Base-by-base conservation (phyloP, 164 flowering plant genomes). In the Chimonanthus salicifolius region DNA sequence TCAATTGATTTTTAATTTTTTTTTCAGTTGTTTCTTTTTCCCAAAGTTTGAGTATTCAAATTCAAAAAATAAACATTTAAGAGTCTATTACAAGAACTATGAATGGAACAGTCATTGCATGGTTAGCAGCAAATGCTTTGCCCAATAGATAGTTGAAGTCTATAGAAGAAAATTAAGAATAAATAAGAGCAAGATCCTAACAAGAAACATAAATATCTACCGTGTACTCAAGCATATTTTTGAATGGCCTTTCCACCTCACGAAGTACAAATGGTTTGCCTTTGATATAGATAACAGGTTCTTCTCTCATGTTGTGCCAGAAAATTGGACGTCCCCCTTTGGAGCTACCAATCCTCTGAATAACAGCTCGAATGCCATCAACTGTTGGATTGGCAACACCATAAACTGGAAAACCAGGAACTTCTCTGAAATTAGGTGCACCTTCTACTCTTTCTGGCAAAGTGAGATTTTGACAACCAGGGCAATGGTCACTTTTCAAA, bases 341-440 rank as follows among this genome's bases (percentile, higher is more conserved):
- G n/a, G n/a, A n/a, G n/a, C n/a, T n/a, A n/a, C n/a, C n/a, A n/a
- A n/a, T n/a, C n/a, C n/a, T n/a, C n/a, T n/a, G n/a, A n/a, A n/a
- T n/a, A n/a, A n/a, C n/a, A n/a, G n/a, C n/a, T n/a, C n/a, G n/a
- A n/a, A n/a, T n/a, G n/a, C 98, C 98, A 82, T 92, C 94, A 72
- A 91, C 76, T 11, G 98, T 92, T 77, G 98, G 98, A 81, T 90
- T 94, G 20, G 97, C 98, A 78, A 94, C 98, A 77, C 98, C 98
- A 89, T 89, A 94, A 73, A 94, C 97, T n/a, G 98, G 96, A 82
- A 94, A 94, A 15, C 97, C 94, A 74, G 97, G 94, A 82, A 92
- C 89, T 81, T 89, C 91, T 82, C 98, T 83, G 72, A 94, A 94
- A 82, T 94, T 94, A 63, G 98, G 98, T 60, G 97, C 98, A 81